Conservation (phyloP, 139 green algal genomes). For the Penium margaritaceum region DNA sequence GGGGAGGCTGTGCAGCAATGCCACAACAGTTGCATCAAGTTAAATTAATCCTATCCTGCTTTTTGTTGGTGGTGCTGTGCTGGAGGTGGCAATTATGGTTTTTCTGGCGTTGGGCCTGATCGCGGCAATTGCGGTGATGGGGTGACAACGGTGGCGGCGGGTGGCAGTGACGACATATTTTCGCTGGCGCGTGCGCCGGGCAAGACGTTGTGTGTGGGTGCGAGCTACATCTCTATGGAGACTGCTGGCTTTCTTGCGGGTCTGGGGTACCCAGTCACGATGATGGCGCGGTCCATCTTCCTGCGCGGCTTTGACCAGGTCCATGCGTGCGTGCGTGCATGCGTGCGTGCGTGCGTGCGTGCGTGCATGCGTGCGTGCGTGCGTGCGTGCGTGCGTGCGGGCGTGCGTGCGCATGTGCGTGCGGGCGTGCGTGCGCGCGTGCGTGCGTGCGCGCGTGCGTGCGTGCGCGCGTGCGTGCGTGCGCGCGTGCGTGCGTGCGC, state of each 20-base stretch:
- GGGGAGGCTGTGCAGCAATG: neutral
- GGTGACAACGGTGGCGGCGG: neutral
- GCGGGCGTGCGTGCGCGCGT: neutral
- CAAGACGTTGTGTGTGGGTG: slow-evolving; percentile 53
- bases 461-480: neutral
- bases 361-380: neutral
- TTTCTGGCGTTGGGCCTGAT: neutral
- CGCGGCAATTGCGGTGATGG: neutral
- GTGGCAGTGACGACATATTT: slow-evolving; percentile 53
- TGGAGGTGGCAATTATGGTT: neutral
- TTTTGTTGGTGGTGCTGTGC: neutral
- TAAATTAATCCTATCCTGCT: too few relatives aligned
- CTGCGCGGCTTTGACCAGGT: slow-evolving; percentile 53
- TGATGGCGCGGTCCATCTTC: slow-evolving; percentile 50
- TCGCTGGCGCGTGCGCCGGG: slow-evolving; percentile 43
- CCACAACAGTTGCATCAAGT: too few relatives aligned
- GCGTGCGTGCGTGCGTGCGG: slow-evolving; percentile 1
- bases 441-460: neutral
- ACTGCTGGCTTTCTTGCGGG: slow-evolving; percentile 51
- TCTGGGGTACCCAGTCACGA: slow-evolving; percentile 48
- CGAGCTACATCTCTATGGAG: slow-evolving; percentile 55
- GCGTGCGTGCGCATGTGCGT: neutral
- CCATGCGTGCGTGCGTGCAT: neutral
- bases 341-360: neutral
- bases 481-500: neutral